phyloP scores from a whole-genome alignment of 495 filamentous ascomycete genomes.

The Penicillium robsamsonii region DNA sequence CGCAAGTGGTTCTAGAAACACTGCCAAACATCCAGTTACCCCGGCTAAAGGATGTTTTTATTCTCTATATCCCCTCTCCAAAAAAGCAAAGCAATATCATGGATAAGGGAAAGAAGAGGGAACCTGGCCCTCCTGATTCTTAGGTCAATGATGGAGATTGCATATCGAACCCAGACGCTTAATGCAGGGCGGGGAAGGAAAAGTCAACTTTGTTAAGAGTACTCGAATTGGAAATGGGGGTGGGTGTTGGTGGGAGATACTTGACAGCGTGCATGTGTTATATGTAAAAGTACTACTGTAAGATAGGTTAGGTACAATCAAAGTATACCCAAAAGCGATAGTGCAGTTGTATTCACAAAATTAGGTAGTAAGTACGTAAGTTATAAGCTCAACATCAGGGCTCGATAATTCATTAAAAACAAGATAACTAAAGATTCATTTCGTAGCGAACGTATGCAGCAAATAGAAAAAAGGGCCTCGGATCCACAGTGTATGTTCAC shows the following conservation, averaged over 20 bases:
- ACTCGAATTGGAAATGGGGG: no score
- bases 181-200: no score
- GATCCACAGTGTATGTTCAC: not conserved
- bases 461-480: not conserved
- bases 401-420: not conserved
- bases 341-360: not conserved
- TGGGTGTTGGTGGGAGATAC: not conserved
- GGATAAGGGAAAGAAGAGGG: no score
- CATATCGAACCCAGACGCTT: no score
- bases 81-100: not conserved
- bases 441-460: not conserved
- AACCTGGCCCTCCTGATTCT: no score
- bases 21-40: no score
- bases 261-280: not conserved
- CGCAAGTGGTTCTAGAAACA: not conserved
- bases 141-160: no score
- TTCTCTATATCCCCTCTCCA: not conserved
- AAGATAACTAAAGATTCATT: not conserved
- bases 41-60: not conserved
- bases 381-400: not conserved
- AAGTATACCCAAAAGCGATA: not conserved
- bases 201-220: no score
- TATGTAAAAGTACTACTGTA: not conserved
- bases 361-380: not conserved
- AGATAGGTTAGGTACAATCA: not conserved